Conservation (phyloP, 2,329 filamentous ascomycete genomes). For the Xylaria polymorpha region DNA sequence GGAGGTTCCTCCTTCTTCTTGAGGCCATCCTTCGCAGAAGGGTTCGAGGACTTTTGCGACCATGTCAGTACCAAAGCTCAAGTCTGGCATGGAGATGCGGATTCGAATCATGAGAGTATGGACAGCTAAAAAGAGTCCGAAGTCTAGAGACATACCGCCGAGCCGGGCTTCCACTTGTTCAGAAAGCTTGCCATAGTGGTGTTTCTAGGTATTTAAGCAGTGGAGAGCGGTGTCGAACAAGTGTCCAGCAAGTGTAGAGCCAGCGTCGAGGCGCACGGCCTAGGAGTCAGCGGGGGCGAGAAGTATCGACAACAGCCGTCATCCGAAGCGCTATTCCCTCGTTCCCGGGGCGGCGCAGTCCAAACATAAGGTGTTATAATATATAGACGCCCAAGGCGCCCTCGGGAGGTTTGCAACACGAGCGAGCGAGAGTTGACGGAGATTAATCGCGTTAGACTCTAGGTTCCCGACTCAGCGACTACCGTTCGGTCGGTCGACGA, state of each 20-base stretch:
- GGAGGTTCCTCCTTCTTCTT: slow-evolving; percentile 68
- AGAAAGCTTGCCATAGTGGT: slow-evolving; percentile 67
- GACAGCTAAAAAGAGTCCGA: slow-evolving; percentile 17
- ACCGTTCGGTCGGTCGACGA: slow-evolving; percentile 11
- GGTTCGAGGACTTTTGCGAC: slow-evolving; percentile 56
- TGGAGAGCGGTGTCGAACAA: neutral
- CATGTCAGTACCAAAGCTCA: slow-evolving; percentile 43
- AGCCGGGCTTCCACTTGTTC: slow-evolving; percentile 67
- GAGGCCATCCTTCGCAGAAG: slow-evolving; percentile 59
- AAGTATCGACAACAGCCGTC: slow-evolving; percentile 40
- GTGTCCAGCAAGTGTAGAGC: slow-evolving; percentile 32
- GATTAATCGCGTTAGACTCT: neutral
- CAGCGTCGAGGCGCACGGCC: slow-evolving; percentile 46
- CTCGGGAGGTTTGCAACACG: neutral
- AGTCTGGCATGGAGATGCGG: neutral
- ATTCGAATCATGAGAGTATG: slow-evolving; percentile 8
- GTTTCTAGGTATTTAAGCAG: slow-evolving; percentile 8
- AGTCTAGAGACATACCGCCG: slow-evolving; percentile 60
- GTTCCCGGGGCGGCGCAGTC: slow-evolving; percentile 25
- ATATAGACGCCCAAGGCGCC: slow-evolving; percentile 30
- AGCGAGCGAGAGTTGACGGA: neutral
- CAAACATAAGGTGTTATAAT: slow-evolving; percentile 24
- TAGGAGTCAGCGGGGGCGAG: slow-evolving; percentile 38
- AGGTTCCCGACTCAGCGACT: neutral
- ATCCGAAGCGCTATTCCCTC: slow-evolving; percentile 42